Evolutionary conservation across 2,329 filamentous ascomycete species (phyloP), one percentile per base, ranked within the genome.

Genomic region (Ascosphaera pollenicola): DNA sequence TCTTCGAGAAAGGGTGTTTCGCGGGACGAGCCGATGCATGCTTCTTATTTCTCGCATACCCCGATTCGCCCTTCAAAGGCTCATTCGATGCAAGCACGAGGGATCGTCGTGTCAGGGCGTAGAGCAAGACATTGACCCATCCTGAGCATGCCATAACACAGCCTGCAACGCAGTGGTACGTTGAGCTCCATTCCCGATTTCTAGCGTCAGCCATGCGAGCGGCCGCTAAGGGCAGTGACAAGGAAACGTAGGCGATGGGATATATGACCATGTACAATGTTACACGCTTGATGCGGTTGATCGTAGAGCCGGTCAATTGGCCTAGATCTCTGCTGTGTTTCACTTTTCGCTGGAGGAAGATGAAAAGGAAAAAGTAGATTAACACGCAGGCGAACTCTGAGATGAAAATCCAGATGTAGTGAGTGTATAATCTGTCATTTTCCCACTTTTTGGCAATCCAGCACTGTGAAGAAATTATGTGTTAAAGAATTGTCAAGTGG

Each of bases 211-310:
- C 52, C 59, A 62, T 62, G 34, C 59, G 57, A 18, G 57, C 59
- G 2, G 58, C 60, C 2, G 72, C 73, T 6, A 70, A 62, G 1
- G 77, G 76, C 18, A 83, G 62, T 41, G 76, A 78, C 32, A 71
- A 46, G 10, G 75, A 55, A 3, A 69, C 68, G 49, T 80, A 80
- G 8, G 56, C 59, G 10, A 65, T 49, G 2, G 60, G 60, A 40
- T 62, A 63, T 41, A 62, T 59, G 36, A 62, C 55, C 60, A 63
- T 63, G 52, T 62, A 62, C 31, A 57, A 54, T 38, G 60, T 56
- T 1, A 62, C 60, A 16, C 60, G 57, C n/a, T 54, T 54, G 6
- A 61, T 47, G 8, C 55, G 57, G 41, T 51, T 51, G 13, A 61
- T 46, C 43, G 55, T 57, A 31, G 59, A 53, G 17, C 48, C 49